phyloP scores from a whole-genome alignment of 2,329 filamentous ascomycete species.

The Pseudocercospora fuligena region DNA sequence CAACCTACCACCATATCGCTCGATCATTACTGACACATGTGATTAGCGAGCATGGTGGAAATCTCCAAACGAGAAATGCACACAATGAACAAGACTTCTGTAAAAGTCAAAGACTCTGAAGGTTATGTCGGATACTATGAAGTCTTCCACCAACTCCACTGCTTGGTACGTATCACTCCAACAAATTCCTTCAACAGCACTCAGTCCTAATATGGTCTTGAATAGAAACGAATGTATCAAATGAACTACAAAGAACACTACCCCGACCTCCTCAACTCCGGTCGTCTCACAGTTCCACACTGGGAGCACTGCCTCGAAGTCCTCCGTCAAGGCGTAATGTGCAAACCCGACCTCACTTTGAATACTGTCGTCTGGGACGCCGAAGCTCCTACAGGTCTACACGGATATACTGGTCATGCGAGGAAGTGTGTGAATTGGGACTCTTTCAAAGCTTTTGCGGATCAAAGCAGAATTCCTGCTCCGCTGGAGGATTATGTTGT shows the following conservation, averaged over 20 bases:
- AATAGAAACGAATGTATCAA: conserved; percentile 22
- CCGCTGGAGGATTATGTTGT: conserved; percentile 18
- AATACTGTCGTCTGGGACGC: conserved; percentile 18
- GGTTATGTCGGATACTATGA: conserved; percentile 22
- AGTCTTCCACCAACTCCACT: conserved; percentile 22
- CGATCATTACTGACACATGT: neutral
- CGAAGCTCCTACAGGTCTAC: conserved; percentile 11
- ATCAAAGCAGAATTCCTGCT: conserved; percentile 13
- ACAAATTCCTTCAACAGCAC: neutral
- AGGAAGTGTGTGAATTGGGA: conserved; percentile 20
- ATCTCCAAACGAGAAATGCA: conserved; percentile 19
- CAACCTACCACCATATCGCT: neutral
- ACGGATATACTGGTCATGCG: conserved; percentile 14
- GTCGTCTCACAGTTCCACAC: conserved; percentile 11
- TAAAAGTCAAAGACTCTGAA: conserved; percentile 7
- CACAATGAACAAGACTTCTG: conserved; percentile 22
- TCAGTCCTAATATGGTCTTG: neutral
- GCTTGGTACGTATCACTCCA: conserved; percentile 8
- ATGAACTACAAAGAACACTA: conserved; percentile 18
- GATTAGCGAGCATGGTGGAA: conserved; percentile 16
- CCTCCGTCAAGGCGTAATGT: conserved; percentile 17
- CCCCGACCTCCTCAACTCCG: conserved; percentile 11
- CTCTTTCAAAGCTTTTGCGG: conserved; percentile 17
- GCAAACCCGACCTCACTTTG: conserved; percentile 21
- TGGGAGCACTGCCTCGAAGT: conserved; percentile 24